Percentiles rank a stretch among this genome's conserved stretches.
These are phyloP conservation scores for Ophiostoma sp. DNA, from an alignment of 2,329 filamentous ascomycete genomes.

Conservation along the genomic window DNA sequence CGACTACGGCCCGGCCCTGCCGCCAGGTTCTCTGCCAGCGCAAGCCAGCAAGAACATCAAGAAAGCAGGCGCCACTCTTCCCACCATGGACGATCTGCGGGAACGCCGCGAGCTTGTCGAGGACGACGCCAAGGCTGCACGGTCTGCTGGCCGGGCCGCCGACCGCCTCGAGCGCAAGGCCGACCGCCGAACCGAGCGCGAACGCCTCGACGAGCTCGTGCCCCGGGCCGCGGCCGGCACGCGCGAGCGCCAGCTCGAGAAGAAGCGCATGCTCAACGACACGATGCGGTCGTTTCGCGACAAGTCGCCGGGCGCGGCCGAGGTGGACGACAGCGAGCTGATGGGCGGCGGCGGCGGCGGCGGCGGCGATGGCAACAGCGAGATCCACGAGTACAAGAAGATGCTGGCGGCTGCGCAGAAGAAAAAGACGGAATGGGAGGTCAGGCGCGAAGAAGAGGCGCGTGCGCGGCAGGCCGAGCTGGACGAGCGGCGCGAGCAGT, in stretches of 20 bases:
- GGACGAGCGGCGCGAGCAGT: conserved; percentile 20
- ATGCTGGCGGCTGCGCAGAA: conserved; percentile 60
- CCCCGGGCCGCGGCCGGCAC: conserved; percentile 80
- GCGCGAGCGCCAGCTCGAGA: conserved; percentile 79
- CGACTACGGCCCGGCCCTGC: conserved; percentile 19
- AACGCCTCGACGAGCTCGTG: conserved; percentile 72
- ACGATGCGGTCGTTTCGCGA: conserved; percentile 69
- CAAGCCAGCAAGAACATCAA: conserved; percentile 26
- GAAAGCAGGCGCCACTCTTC: conserved; percentile 55
- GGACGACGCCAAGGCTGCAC: conserved; percentile 40
- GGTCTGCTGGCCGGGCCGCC: conserved; percentile 37
- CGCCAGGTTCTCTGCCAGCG: conserved; percentile 37
- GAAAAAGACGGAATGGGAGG: conserved; percentile 55
- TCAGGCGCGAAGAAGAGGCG: conserved; percentile 23
- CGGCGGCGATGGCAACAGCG: conserved; percentile 41
- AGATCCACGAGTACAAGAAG: conserved; percentile 46
- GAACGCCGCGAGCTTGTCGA: conserved; percentile 48
- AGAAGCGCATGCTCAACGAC: conserved; percentile 66
- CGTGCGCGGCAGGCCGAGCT: conserved; percentile 19
- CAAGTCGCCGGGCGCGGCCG: conserved; percentile 57
- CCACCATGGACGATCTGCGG: conserved; percentile 68
- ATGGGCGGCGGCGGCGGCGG: conserved; percentile 67
- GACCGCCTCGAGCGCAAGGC: conserved; percentile 57
- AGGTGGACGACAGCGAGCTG: conserved; percentile 67
- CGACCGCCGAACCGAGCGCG: conserved; percentile 63